Percentiles rank a stretch among this genome's conserved stretches.
These are phyloP conservation scores for Ajuga chamaepitys DNA, from an alignment of 257 asterid species.

Conservation along the genomic window DNA sequence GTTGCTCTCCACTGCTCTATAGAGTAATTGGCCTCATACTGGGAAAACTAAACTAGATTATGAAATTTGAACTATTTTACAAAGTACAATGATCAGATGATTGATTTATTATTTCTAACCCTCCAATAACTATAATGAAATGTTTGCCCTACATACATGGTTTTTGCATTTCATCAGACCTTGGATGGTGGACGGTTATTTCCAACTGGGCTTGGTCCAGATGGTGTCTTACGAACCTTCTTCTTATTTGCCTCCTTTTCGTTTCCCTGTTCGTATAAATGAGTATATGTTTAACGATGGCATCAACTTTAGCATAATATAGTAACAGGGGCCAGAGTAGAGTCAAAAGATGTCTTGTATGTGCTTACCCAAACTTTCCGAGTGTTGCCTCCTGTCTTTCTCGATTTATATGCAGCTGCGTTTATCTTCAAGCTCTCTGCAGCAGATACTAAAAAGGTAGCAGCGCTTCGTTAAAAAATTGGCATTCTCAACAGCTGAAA, in stretches of 20 bases:
- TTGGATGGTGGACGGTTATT: conserved; percentile 55
- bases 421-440: conserved; percentile 36
- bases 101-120: conserved; percentile 14
- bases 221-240: conserved; percentile 43
- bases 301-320: background rate
- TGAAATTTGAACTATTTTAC: conserved; percentile 6
- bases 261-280: conserved; percentile 15
- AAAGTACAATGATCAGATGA: conserved; percentile 1
- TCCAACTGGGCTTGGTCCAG: conserved; percentile 65
- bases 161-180: conserved; percentile 20
- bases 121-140: conserved; percentile 20
- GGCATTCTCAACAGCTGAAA: background rate
- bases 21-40: background rate
- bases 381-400: conserved; percentile 19
- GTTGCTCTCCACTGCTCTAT: conserved; percentile 7
- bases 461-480: background rate
- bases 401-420: conserved; percentile 23
- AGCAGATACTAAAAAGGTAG: conserved; percentile 12
- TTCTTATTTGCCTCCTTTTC: conserved; percentile 27
- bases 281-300: background rate
- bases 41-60: conserved; percentile 8
- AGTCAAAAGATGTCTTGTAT: background rate
- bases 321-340: background rate
- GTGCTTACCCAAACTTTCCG: conserved; percentile 31
- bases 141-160: conserved; percentile 3